These are phyloP conservation scores for Aspergillus pseudoglaucus DNA, from an alignment of 2,329 filamentous ascomycete genomes.

Conservation along the genomic window DNA sequence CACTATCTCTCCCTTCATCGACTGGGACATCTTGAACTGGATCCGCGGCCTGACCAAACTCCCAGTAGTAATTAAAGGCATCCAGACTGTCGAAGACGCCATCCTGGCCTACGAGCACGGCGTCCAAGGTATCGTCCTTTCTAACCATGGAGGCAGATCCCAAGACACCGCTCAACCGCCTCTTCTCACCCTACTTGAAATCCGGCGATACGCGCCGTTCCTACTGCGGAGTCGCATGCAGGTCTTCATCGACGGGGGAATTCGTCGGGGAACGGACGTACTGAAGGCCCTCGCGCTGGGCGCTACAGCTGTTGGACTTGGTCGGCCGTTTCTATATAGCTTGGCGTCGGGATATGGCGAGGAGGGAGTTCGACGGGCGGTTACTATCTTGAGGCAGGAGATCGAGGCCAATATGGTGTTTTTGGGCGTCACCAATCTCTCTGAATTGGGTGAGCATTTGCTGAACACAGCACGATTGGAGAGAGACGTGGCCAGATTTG, in stretches of 20 bases:
- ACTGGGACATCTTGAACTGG: conserved; percentile 31
- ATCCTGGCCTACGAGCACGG: conserved; percentile 40
- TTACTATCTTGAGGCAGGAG: conserved; percentile 27
- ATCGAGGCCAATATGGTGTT: conserved; percentile 31
- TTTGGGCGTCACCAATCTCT: conserved; percentile 21
- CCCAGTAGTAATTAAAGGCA: conserved; percentile 33
- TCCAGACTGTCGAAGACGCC: conserved; percentile 47
- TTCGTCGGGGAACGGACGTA: conserved; percentile 60
- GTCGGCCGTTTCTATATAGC: conserved; percentile 55
- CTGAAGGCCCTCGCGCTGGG: conserved; percentile 62
- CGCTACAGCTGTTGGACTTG: conserved; percentile 58
- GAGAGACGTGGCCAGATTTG: conserved; percentile 22
- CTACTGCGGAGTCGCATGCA: conserved; percentile 53
- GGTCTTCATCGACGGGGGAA: conserved; percentile 59
- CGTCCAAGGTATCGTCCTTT: conserved; percentile 39
- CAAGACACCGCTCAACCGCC: conserved; percentile 42
- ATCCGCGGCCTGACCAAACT: conserved; percentile 33
- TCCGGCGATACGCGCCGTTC: conserved; percentile 55
- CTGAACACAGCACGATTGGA: conserved; percentile 27
- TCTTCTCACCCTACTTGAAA: conserved; percentile 56
- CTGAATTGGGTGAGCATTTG: conserved; percentile 23
- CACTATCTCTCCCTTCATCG: conserved; percentile 22
- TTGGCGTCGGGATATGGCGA: conserved; percentile 52
- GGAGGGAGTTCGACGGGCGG: conserved; percentile 46
- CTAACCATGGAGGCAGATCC: conserved; percentile 42